Percentiles rank a stretch among this genome's conserved stretches.
phyloP scores from a whole-genome alignment of 2,329 filamentous ascomycete species.

The Trichoderma endophyticum region DNA sequence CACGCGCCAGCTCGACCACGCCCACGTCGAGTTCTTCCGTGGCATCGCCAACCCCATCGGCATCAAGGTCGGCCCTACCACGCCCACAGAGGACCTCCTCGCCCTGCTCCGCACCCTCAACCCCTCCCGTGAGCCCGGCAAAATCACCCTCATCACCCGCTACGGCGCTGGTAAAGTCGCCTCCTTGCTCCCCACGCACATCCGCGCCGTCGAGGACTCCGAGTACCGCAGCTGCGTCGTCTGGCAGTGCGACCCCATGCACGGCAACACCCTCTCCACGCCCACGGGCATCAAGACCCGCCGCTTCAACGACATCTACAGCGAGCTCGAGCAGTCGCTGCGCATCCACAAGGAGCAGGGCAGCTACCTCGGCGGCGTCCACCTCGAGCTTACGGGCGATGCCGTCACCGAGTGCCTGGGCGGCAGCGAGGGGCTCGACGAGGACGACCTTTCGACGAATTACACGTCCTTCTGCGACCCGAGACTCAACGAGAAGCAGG shows the following conservation, averaged over 20 bases:
- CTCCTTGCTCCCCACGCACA: slow-evolving; percentile 75
- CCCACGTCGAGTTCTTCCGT: slow-evolving; percentile 95
- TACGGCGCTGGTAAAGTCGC: slow-evolving; percentile 81
- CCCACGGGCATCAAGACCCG: slow-evolving; percentile 84
- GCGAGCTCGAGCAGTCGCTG: slow-evolving; percentile 79
- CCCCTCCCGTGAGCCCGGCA: slow-evolving; percentile 76
- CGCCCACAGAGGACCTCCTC: slow-evolving; percentile 71
- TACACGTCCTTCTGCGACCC: slow-evolving; percentile 98
- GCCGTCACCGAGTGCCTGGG: slow-evolving; percentile 95
- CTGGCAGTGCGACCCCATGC: slow-evolving; percentile 99
- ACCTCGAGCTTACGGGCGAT: slow-evolving; percentile 92
- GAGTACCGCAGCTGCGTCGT: slow-evolving; percentile 68
- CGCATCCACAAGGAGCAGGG: slow-evolving; percentile 78
- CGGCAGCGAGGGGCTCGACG: slow-evolving; percentile 79
- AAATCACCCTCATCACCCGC: slow-evolving; percentile 93
- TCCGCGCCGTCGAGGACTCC: slow-evolving; percentile 80
- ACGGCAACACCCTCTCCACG: slow-evolving; percentile 73
- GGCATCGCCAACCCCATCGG: slow-evolving; percentile 95
- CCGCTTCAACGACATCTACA: slow-evolving; percentile 84
- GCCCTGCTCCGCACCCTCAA: slow-evolving; percentile 81
- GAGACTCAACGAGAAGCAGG: slow-evolving; percentile 94
- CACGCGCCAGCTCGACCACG: slow-evolving; percentile 87
- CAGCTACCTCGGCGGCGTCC: slow-evolving; percentile 88
- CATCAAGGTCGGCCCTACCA: slow-evolving; percentile 91
- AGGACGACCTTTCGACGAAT: slow-evolving; percentile 83